phyloP scores from a whole-genome alignment of 2,329 filamentous ascomycete species.

The Boeremia exigua region DNA sequence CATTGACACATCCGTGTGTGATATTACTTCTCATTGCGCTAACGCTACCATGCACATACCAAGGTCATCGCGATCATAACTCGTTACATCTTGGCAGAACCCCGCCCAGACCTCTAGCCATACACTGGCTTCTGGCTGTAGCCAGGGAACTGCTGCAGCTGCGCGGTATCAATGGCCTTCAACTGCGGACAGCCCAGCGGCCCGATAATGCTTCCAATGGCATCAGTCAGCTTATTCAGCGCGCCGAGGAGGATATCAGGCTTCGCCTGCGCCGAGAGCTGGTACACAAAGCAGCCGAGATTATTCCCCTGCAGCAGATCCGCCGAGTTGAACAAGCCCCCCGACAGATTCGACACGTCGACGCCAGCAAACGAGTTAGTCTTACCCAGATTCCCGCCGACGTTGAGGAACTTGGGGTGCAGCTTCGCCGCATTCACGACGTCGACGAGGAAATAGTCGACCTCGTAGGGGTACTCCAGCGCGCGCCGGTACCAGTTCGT shows the following conservation, averaged over 20 bases:
- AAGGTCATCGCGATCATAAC: background rate
- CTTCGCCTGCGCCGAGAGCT: conserved; percentile 29
- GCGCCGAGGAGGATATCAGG: conserved; percentile 27
- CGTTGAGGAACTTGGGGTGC: conserved; percentile 30
- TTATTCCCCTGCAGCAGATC: conserved; percentile 25
- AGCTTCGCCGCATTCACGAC: conserved; percentile 24
- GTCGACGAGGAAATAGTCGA: conserved; percentile 28
- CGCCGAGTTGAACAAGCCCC: conserved; percentile 23
- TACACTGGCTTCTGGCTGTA: conserved; percentile 27
- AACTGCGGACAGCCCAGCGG: conserved; percentile 25
- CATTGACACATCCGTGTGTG: too few species aligned
- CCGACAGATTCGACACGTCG: conserved; percentile 22
- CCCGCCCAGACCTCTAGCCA: too few species aligned
- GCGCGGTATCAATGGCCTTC: conserved; percentile 18
- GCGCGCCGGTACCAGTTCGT: conserved; percentile 33
- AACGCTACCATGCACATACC: background rate
- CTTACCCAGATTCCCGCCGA: conserved; percentile 33
- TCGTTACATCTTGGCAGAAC: background rate
- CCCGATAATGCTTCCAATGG: conserved; percentile 23
- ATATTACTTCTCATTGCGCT: too few species aligned
- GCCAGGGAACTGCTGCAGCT: conserved; percentile 28
- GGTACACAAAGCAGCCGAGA: conserved; percentile 25
- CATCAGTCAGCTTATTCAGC: conserved; percentile 20
- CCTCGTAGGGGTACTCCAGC: conserved; percentile 30
- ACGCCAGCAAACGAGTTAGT: conserved; percentile 31